Evolutionary conservation across 192 early-diverging fungal genomes (phyloP).

Genomic region (Polychytrium aggregatum): DNA sequence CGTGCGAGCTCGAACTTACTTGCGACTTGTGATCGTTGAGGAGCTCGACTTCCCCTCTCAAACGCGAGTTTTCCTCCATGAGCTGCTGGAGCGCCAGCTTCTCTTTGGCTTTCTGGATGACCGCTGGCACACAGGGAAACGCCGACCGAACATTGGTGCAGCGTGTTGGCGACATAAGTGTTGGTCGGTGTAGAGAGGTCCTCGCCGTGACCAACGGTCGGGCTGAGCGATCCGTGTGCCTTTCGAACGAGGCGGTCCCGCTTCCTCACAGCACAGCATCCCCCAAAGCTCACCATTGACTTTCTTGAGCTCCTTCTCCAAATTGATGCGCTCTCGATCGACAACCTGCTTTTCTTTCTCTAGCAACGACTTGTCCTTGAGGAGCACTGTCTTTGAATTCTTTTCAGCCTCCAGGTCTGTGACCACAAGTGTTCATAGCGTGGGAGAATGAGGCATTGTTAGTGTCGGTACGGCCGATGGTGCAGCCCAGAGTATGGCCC

Average conservation of each 20-base stretch:
- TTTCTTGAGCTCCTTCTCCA: conserved; percentile 23
- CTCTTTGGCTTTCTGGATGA: conserved; percentile 21
- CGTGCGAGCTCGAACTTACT: conserved; percentile 1
- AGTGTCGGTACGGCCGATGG: no score
- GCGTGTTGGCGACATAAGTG: background rate
- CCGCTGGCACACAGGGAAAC: background rate
- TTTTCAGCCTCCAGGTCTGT: no score
- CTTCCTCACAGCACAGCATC: background rate
- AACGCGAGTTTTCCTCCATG: conserved; percentile 16
- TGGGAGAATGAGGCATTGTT: no score
- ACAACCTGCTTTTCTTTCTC: conserved; percentile 6
- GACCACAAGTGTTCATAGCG: no score
- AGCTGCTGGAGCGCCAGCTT: conserved; percentile 7
- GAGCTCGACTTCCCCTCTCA: conserved; percentile 25
- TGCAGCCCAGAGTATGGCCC: no score
- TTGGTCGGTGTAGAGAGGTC: no score
- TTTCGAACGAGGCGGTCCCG: background rate
- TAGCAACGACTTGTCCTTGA: no score
- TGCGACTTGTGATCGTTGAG: conserved; percentile 22
- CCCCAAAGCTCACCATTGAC: conserved; percentile 6
- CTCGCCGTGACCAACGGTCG: background rate
- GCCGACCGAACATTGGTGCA: background rate
- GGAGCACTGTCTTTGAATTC: no score
- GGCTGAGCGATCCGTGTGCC: background rate
- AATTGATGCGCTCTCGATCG: conserved; percentile 5